These are phyloP conservation scores for Backusella morwellensis DNA, from an alignment of 192 early-diverging fungal species.

Conservation along the genomic window DNA sequence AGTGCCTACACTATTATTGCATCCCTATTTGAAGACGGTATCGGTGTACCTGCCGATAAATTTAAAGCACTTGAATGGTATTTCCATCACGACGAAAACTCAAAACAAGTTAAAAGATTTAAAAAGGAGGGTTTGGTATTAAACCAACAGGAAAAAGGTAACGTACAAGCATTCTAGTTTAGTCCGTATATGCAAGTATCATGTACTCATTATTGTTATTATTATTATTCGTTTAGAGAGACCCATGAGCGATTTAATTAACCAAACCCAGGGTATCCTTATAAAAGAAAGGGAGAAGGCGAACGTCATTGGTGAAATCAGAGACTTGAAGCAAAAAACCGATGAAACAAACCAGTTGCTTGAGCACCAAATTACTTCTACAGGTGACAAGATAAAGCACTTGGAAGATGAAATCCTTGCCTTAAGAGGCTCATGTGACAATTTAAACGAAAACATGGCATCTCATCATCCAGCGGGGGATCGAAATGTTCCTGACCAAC, in stretches of 20 bases:
- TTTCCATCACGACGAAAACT: neutral
- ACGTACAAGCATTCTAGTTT: neutral
- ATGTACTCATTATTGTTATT: neutral
- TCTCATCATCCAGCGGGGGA: neutral
- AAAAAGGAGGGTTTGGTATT: neutral
- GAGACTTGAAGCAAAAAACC: neutral
- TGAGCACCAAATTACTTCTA: neutral
- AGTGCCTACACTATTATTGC: neutral
- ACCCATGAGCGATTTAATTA: neutral
- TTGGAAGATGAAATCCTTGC: neutral
- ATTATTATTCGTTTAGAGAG: neutral
- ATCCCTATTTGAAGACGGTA: neutral
- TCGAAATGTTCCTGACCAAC: neutral
- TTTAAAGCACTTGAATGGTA: neutral
- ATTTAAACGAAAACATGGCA: neutral
- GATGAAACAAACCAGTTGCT: neutral
- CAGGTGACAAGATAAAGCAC: neutral
- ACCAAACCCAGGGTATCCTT: neutral
- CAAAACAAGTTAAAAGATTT: neutral
- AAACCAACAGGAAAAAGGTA: neutral
- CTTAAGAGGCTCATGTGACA: neutral
- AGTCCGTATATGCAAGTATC: neutral
- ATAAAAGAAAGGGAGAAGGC: neutral
- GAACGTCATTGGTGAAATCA: neutral
- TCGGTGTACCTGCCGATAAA: neutral